phyloP scores from a whole-genome alignment of 192 early-diverging fungal species.

The Coemansia sp. region DNA sequence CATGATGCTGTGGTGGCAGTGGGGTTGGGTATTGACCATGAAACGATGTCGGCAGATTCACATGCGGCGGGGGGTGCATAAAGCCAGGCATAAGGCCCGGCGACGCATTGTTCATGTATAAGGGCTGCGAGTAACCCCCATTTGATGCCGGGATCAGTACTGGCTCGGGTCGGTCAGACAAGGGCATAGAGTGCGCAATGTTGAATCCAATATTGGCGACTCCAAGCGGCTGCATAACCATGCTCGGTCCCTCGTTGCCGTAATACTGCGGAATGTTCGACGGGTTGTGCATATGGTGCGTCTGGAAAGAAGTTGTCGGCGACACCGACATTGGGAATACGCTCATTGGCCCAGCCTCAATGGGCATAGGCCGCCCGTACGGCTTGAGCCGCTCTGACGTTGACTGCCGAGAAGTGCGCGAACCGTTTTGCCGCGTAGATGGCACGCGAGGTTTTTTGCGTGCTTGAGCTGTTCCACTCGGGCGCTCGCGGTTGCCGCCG shows the following conservation, averaged over 20 bases:
- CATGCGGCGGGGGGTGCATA: constrained; percentile 16
- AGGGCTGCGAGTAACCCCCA: constrained; percentile 15
- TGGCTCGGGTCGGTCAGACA: constrained; percentile 24
- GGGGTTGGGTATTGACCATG: constrained; percentile 18
- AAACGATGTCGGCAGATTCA: constrained; percentile 7
- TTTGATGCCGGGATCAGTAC: constrained; percentile 15
- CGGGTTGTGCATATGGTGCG: constrained; percentile 16
- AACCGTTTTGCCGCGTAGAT: constrained; percentile 21
- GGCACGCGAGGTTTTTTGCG: constrained; percentile 35
- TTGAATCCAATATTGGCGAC: constrained; percentile 26
- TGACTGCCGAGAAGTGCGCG: constrained; percentile 28
- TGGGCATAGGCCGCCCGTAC: constrained; percentile 20
- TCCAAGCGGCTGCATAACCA: constrained; percentile 31
- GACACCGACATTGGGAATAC: constrained; percentile 27
- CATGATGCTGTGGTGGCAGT: neutral
- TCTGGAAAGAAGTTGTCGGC: constrained; percentile 13
- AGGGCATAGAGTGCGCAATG: constrained; percentile 11
- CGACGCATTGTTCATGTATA: constrained; percentile 32
- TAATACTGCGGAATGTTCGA: constrained; percentile 13
- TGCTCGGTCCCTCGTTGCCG: constrained; percentile 12
- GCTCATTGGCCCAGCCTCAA: constrained; percentile 12
- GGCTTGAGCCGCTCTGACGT: constrained; percentile 37
- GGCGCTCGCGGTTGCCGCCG: constrained; percentile 18
- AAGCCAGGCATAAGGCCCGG: constrained; percentile 18
- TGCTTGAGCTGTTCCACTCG: neutral